Conservation (phyloP, 2,329 filamentous ascomycete genomes). For the Calonectria leucothoes region DNA sequence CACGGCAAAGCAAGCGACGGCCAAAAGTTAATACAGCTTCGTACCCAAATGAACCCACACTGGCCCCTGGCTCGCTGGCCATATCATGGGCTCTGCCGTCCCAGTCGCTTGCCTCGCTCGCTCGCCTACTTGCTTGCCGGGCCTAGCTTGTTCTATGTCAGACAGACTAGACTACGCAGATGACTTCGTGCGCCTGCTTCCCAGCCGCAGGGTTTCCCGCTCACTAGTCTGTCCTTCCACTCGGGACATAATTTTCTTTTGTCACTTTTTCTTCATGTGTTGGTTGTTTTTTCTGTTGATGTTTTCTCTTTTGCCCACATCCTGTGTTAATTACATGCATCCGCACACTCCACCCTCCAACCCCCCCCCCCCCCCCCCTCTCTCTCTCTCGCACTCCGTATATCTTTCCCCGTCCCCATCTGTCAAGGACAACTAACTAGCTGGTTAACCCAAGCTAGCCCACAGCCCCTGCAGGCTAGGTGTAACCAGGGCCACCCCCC, state of each 20-base stretch:
- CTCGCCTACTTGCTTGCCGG: background rate
- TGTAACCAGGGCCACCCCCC: background rate
- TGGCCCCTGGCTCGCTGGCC: background rate
- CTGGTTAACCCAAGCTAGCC: background rate
- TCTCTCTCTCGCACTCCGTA: background rate
- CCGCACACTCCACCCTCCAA: background rate
- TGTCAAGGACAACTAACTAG: background rate
- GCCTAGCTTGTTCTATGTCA: background rate
- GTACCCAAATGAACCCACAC: background rate
- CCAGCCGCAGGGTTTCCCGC: background rate
- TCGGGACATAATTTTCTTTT: background rate
- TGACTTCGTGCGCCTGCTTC: background rate
- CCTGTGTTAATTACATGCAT: background rate
- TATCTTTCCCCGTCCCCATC: background rate
- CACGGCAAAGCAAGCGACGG: conserved; percentile 5
- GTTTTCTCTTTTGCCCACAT: background rate
- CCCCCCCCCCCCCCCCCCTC: too few relatives aligned
- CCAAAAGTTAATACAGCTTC: background rate
- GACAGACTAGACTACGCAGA: background rate
- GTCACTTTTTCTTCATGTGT: background rate
- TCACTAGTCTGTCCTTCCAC: background rate
- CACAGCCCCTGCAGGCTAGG: background rate
- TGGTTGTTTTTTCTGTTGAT: background rate
- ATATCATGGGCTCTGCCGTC: background rate
- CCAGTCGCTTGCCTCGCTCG: background rate